Evolutionary conservation across 2,329 filamentous ascomycete genomes (phyloP).

Genomic region (Diaporthe citriasiana): DNA sequence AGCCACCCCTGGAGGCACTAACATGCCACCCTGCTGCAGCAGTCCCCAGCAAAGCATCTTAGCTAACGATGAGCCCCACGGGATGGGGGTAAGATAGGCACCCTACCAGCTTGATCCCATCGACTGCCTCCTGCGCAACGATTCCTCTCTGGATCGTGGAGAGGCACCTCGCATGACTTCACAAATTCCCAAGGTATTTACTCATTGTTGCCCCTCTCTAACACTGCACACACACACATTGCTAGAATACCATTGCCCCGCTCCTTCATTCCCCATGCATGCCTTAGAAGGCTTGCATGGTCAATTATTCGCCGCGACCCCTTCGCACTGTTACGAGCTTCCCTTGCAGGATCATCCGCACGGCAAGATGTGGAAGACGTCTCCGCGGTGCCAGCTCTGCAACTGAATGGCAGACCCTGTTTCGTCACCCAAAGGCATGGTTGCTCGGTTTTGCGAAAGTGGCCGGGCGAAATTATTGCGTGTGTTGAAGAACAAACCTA

Average conservation of each 20-base stretch:
- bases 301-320: neutral
- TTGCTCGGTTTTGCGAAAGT: conserved; percentile 10
- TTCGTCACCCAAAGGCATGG: conserved; percentile 1
- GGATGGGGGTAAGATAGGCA: conserved; percentile 43
- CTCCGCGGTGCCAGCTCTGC: neutral
- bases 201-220: conserved; percentile 27
- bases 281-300: neutral
- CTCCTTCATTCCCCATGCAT: conserved; percentile 8
- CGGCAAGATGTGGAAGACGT: conserved; percentile 11
- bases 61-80: conserved; percentile 42
- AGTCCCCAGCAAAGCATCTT: conserved; percentile 37
- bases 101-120: conserved; percentile 46
- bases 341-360: neutral
- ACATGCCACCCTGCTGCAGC: conserved; percentile 41
- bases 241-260: conserved; percentile 40
- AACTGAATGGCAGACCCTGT: neutral
- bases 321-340: neutral
- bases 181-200: conserved; percentile 60
- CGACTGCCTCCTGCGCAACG: conserved; percentile 49
- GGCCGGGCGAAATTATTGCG: conserved; percentile 4
- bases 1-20: conserved; percentile 41
- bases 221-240: neutral
- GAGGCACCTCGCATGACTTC: conserved; percentile 61
- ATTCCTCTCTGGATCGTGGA: conserved; percentile 53
- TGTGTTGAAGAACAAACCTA: conserved; percentile 16